Percentiles rank a stretch among this genome's conserved stretches.
phyloP scores from a whole-genome alignment of 192 early-diverging fungal species.

The Rhizophagus clarus region DNA sequence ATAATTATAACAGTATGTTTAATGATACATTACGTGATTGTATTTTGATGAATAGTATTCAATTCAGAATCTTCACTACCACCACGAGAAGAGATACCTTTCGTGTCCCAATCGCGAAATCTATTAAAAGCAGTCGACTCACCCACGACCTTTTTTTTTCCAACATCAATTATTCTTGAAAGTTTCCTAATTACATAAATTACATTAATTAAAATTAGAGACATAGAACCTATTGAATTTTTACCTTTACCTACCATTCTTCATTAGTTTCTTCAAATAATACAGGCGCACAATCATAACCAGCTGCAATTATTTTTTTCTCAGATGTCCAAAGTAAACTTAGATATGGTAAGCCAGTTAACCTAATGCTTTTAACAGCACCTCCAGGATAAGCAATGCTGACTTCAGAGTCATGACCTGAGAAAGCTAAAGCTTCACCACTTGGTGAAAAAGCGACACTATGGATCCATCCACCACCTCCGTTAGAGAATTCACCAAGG shows the following conservation, averaged over 20 bases:
- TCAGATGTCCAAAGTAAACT: conserved; percentile 80
- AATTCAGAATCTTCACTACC: conserved; percentile 68
- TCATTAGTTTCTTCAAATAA: conserved; percentile 63
- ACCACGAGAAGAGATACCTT: conserved; percentile 58
- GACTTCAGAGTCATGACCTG: conserved; percentile 83
- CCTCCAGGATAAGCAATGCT: conserved; percentile 72
- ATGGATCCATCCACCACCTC: conserved; percentile 89
- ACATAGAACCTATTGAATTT: background rate
- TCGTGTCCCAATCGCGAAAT: conserved; percentile 93
- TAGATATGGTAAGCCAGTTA: conserved; percentile 72
- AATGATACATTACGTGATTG: conserved; percentile 71
- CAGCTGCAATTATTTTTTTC: conserved; percentile 79
- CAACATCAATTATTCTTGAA: conserved; percentile 77
- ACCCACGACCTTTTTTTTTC: conserved; percentile 67
- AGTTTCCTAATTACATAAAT: conserved; percentile 41
- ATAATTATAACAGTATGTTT: background rate
- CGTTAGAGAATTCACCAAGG: conserved; percentile 81
- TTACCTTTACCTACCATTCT: conserved; percentile 56
- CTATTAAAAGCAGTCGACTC: conserved; percentile 73
- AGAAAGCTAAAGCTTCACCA: conserved; percentile 84
- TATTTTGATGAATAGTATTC: conserved; percentile 93
- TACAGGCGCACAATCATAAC: conserved; percentile 92
- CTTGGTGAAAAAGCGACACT: conserved; percentile 88
- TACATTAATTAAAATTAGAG: background rate
- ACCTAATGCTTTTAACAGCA: conserved; percentile 59